Evolutionary conservation across 2,329 filamentous ascomycete genomes (phyloP), one percentile per base, ranked within the genome.

Genomic region (Sordariomycetes sp.): DNA sequence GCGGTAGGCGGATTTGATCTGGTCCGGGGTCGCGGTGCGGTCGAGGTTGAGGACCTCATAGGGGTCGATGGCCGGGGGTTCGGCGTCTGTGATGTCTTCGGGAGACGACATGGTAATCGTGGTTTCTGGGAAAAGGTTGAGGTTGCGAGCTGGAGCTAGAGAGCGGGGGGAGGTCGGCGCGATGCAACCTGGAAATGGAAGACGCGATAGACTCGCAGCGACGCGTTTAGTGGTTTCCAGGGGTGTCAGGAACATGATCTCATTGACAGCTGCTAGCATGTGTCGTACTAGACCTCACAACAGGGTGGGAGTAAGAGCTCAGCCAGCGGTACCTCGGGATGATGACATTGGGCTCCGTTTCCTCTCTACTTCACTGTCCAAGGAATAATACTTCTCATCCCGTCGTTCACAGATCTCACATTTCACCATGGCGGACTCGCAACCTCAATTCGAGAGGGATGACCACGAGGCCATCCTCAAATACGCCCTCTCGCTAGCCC

Each of bases 1-100:
- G 67, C 90, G 87, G 74, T 99, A 99, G 20, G 92, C 90, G 20
- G 82, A 84, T 69, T 95, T 96, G 73, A 99, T 81, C 65, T 96
- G 82, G 61, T 90, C 84, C 48, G 83, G 73, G 0, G 87, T 88
- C 15, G 90, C 90, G 56, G 80, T 75, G 60, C 82, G 81, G 42
- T 85, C 78, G 48, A 99, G 70, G 24, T 76, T 80, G 10, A 99
- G 82, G 57, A 92, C 81, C 64, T 85, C 80, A 66, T 99, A 99
- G 0, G 94, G 92, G 63, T 88, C 76, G 51, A 87, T 82, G 20
- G 66, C 66, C 0, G 88, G 87, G 1, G 82, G 85, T 42, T 82
- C 78, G 58, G 75, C 76, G 28, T 79, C 74, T 25, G 74, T 61
- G 24, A 76, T 65, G 42, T 86, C 80, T 54, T 74, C 67, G 52